phyloP scores from a whole-genome alignment of 129 eudicot species.

The Cynara cardunculus region DNA sequence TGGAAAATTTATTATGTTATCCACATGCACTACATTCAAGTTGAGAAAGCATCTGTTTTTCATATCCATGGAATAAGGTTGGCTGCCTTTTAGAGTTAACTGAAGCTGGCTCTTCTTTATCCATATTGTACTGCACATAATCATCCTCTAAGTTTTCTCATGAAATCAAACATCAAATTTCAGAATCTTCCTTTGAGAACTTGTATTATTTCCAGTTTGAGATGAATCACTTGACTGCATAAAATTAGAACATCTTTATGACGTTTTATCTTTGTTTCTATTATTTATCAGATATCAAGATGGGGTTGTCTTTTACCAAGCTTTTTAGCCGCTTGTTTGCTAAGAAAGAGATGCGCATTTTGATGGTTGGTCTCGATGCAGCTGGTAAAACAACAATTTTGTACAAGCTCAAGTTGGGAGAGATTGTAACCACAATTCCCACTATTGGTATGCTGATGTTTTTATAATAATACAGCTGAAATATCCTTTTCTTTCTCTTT shows the following conservation, averaged over 20 bases:
- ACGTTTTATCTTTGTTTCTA: background rate
- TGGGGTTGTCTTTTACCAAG: slow-evolving; percentile 39
- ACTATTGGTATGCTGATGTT: slow-evolving; percentile 29
- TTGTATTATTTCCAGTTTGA: background rate
- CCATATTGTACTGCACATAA: background rate
- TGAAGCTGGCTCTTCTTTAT: background rate
- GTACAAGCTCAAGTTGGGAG: slow-evolving; percentile 40
- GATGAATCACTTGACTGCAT: background rate
- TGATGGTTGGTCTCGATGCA: background rate
- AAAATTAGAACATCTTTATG: background rate
- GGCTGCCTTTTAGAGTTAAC: background rate
- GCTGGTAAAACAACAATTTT: slow-evolving; percentile 31
- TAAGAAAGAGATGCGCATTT: background rate
- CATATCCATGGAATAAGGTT: background rate
- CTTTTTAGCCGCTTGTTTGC: slow-evolving; percentile 45
- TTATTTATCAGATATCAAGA: slow-evolving; percentile 19
- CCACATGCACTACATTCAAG: background rate
- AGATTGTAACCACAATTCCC: slow-evolving; percentile 37
- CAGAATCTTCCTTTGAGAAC: background rate
- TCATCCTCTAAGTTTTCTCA: background rate
- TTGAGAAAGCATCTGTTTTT: background rate
- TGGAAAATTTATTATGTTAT: background rate
- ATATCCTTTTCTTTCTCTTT: background rate
- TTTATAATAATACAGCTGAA: background rate
- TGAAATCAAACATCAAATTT: background rate